Base-by-base conservation (phyloP, 1,139 yeast genomes). In the Candida sp. region DNA sequence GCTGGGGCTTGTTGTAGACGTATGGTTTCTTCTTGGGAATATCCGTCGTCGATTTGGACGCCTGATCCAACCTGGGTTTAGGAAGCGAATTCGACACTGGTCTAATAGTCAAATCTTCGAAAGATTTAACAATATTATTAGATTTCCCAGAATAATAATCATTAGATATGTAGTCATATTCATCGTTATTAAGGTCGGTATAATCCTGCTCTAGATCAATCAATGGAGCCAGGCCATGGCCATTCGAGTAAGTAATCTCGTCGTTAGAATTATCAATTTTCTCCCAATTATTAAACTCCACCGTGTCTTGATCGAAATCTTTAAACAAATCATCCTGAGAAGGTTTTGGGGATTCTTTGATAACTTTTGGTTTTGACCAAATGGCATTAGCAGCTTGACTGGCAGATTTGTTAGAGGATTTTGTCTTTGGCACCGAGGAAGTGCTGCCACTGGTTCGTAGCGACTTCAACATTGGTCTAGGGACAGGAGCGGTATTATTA, bases 371-470 rank as follows among this genome's bases (percentile, higher is more conserved):
- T 42, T 58, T 61, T 25, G 52, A 58, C 75, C 81, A 75, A 15
- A 75, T 68, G 2, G 69, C 52, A 35, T 65, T 66, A 1, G 84
- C 84, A 2, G 84, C 84, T 33, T 61, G 54, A 11, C 68, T 63
- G 2, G 78, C 73, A 45, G 58, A 37, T 29, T 27, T 27, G 15
- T 58, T 44, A 47, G 52, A 39, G 46, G 49, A 11, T 37, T 36
- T 25, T 50, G 44, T 44, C 52, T 32, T 23, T 36, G 22, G n/a
- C 23, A 15, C 5, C 4, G 37, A 33, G 3, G 36, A 30, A 19
- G 35, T n/a, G 12, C 25, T 11, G 5, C 38, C 27, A n/a, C 27
- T 37, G 4, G 68, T 63, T 29, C 77, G 59, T 37, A 72, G 57
- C n/a, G 73, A 64, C 50, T 69, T 70, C 46, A 70, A 55, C 67